These are phyloP conservation scores for Apiospora sp. DNA, from an alignment of 2,329 filamentous ascomycete genomes.

Conservation along the genomic window DNA sequence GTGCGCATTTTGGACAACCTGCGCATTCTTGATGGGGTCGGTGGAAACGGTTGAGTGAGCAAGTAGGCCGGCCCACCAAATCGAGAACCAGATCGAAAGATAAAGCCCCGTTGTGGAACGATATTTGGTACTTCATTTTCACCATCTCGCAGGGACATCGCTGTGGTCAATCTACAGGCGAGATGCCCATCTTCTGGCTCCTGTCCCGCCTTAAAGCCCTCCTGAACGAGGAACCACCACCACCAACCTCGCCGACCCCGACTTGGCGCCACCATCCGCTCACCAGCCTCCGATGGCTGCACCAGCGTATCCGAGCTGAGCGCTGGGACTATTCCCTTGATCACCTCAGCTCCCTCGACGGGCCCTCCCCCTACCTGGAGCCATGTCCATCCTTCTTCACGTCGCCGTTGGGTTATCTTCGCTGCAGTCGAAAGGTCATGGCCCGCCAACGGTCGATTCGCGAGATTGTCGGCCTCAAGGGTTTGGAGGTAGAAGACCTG, in stretches of 20 bases:
- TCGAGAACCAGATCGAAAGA: neutral
- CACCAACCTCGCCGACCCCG: neutral
- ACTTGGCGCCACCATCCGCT: neutral
- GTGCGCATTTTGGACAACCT: neutral
- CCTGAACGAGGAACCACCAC: neutral
- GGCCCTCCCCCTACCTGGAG: neutral
- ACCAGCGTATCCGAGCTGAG: neutral
- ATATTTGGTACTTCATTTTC: neutral
- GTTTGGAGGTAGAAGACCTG: neutral
- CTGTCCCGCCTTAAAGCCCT: neutral
- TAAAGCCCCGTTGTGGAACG: neutral
- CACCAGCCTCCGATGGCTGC: neutral
- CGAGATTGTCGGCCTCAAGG: neutral
- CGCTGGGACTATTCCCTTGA: neutral
- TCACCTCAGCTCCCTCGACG: neutral
- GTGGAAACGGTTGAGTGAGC: neutral
- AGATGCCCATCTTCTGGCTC: neutral
- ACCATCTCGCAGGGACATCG: neutral
- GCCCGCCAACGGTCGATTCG: neutral
- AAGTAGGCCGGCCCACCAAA: constrained; percentile 1
- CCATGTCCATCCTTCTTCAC: neutral
- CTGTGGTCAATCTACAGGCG: neutral
- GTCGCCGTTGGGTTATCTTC: neutral
- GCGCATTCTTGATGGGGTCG: neutral
- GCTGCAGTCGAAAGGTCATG: neutral